Percentiles rank a stretch among this genome's conserved stretches.
These are phyloP conservation scores for Penicillium vulpinum DNA, from an alignment of 2,329 filamentous ascomycete genomes.

Conservation along the genomic window DNA sequence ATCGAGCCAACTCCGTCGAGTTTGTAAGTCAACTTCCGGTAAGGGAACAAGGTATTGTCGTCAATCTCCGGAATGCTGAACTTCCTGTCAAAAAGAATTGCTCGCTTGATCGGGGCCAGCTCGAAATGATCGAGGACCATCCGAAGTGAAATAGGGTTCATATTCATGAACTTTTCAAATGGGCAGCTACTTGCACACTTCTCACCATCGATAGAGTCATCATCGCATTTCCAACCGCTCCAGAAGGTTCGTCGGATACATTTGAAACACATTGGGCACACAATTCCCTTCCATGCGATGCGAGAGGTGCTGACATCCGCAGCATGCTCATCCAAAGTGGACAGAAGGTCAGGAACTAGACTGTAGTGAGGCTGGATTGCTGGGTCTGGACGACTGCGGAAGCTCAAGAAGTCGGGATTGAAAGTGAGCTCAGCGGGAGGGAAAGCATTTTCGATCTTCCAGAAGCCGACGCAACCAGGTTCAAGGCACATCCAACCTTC, in stretches of 20 bases:
- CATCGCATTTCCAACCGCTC: conserved; percentile 60
- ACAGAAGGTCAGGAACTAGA: conserved; percentile 44
- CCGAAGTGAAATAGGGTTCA: conserved; percentile 31
- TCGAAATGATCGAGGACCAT: conserved; percentile 37
- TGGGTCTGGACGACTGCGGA: conserved; percentile 50
- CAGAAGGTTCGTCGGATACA: conserved; percentile 64
- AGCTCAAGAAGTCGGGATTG: conserved; percentile 57
- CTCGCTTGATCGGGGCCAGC: conserved; percentile 29
- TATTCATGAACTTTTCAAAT: conserved; percentile 42
- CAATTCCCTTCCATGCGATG: conserved; percentile 61
- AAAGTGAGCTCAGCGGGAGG: conserved; percentile 49
- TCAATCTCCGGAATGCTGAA: conserved; percentile 32
- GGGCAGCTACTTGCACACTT: conserved; percentile 48
- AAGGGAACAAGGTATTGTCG: conserved; percentile 31
- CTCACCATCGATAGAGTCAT: conserved; percentile 8
- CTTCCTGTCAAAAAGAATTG: conserved; percentile 28
- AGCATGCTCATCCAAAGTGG: conserved; percentile 37
- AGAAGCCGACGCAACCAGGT: conserved; percentile 55
- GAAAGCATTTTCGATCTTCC: conserved; percentile 45
- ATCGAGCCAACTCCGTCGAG: conserved; percentile 47
- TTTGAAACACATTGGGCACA: conserved; percentile 64
- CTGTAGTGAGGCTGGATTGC: conserved; percentile 38
- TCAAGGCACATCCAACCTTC: conserved; percentile 62
- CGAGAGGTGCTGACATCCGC: conserved; percentile 50
- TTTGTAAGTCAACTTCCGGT: conserved; percentile 35